These are phyloP conservation scores for Aspergillus taichungensis DNA, from an alignment of 495 filamentous ascomycete species.

Conservation along the genomic window DNA sequence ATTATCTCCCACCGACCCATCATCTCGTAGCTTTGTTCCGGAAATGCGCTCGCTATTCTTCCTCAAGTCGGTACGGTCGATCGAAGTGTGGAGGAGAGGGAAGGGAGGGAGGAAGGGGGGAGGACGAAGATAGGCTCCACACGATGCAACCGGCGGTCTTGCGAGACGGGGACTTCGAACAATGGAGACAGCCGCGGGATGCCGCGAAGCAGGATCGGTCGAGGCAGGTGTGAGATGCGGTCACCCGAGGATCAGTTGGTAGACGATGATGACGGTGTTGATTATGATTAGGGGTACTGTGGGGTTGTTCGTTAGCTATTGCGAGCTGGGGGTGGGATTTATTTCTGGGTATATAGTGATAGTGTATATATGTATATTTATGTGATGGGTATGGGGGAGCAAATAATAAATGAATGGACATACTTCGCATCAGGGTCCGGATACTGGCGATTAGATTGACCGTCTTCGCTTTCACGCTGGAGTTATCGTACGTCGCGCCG, in stretches of 20 bases:
- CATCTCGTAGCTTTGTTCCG: neutral
- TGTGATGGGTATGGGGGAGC: neutral
- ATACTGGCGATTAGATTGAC: slow-evolving; percentile 87
- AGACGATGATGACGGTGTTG: slow-evolving; percentile 83
- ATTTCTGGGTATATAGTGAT: neutral
- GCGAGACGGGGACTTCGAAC: too few species aligned
- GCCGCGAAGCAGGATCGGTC: too few species aligned
- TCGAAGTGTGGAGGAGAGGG: too few species aligned
- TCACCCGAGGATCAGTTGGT: slow-evolving; percentile 83
- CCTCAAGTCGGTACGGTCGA: too few species aligned
- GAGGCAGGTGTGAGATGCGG: neutral
- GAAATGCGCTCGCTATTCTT: too few species aligned
- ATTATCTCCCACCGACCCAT: neutral
- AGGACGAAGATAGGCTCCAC: too few species aligned
- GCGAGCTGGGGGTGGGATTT: too few species aligned
- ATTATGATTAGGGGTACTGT: slow-evolving; percentile 89
- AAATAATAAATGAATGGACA: slow-evolving; percentile 24
- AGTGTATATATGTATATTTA: neutral
- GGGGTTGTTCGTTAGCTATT: slow-evolving; percentile 7
- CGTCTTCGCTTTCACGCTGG: slow-evolving; percentile 77
- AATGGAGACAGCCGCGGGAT: too few species aligned
- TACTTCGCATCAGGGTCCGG: slow-evolving; percentile 90
- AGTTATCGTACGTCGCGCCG: slow-evolving; percentile 57
- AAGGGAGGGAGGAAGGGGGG: too few species aligned
- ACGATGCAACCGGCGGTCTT: too few species aligned